Evolutionary conservation across 1,284 basidiomycete species (phyloP).

Genomic region (Trichosporon ovoides): DNA sequence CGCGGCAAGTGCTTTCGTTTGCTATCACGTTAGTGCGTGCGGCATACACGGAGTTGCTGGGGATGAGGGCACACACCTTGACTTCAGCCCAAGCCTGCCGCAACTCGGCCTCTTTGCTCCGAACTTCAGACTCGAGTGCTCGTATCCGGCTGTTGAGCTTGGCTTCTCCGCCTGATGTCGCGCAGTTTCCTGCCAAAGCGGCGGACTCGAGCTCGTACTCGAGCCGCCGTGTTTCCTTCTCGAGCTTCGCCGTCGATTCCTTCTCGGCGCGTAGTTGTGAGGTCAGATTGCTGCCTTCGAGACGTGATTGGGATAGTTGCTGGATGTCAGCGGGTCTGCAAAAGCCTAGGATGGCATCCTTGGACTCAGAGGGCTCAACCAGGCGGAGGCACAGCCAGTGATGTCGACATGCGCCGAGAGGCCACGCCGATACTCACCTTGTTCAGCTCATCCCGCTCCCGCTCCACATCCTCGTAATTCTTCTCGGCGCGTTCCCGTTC

Average conservation of each 20-base stretch:
- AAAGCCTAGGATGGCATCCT: too few species aligned
- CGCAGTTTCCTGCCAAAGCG: neutral
- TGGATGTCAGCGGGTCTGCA: slow-evolving; percentile 8
- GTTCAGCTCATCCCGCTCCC: slow-evolving; percentile 15
- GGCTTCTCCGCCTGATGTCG: slow-evolving; percentile 10
- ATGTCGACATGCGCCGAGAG: too few species aligned
- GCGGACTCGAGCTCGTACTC: slow-evolving; percentile 27
- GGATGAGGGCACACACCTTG: slow-evolving; percentile 15
- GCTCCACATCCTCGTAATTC: slow-evolving; percentile 30
- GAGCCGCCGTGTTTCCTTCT: slow-evolving; percentile 35
- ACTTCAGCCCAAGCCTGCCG: slow-evolving; percentile 19
- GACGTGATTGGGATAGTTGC: slow-evolving; percentile 33
- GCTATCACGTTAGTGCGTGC: neutral
- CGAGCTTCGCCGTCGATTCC: slow-evolving; percentile 30
- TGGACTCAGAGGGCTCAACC: too few species aligned
- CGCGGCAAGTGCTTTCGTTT: neutral
- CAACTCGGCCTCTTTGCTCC: slow-evolving; percentile 26
- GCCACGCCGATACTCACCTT: slow-evolving; percentile 17
- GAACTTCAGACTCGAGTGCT: slow-evolving; percentile 30
- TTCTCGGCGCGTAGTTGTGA: slow-evolving; percentile 26
- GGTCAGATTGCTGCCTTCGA: slow-evolving; percentile 42
- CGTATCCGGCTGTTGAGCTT: slow-evolving; percentile 27
- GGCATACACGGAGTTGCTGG: too few species aligned
- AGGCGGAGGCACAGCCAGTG: too few species aligned
- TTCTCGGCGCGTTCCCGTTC: slow-evolving; percentile 1